Base-by-base conservation (phyloP, 2,329 filamentous ascomycete genomes). In the Trichoderma citrinoviride region DNA sequence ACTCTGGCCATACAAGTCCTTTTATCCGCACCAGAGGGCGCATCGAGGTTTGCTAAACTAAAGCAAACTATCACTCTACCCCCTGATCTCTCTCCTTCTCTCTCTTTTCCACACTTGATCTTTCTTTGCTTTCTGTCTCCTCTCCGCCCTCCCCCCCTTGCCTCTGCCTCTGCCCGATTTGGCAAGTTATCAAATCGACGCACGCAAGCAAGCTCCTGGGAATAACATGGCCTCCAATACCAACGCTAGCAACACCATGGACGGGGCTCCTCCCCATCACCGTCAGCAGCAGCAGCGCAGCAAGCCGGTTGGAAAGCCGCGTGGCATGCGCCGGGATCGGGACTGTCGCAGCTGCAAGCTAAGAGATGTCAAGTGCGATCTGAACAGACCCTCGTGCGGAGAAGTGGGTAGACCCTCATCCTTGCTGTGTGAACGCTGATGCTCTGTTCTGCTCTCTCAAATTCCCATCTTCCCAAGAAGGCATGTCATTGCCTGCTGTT, bases 261-360 rank as follows among this genome's bases (percentile, higher is more conserved):
- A 57, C 29, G 44, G 44, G 41, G 60, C 46, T 29, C 40, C 41
- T 27, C 52, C 12, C 14, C 33, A 37, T 14, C 12, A 37, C 12
- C 33, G 14, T 10, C 29, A 12, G 29, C 33, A 37, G 33, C 33
- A 57, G n/a, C 61, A 64, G 61, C 61, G 53, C 46, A 65, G 19
- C 61, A 66, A 64, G 46, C 66, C 66, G 40, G 65, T 68, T 12
- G 72, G 72, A 14, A 73, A 73, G 25, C 71, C 72, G 54, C 71
- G 72, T 21, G 71, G 72, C 2, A 68, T 73, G 44, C 72, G 72
- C 60, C 70, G 72, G 62, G 72, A 73, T 65, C 69, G 72, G 64
- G 72, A 73, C 52, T 73, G 72, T 60, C 66, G 67, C 25, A 69
- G 61, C 55, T 73, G 72, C 63, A 73, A 71, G 61, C 47, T 58